These are phyloP conservation scores for Prototheca wickerhamii DNA, from an alignment of 163 green algal genomes.

Conservation along the genomic window DNA sequence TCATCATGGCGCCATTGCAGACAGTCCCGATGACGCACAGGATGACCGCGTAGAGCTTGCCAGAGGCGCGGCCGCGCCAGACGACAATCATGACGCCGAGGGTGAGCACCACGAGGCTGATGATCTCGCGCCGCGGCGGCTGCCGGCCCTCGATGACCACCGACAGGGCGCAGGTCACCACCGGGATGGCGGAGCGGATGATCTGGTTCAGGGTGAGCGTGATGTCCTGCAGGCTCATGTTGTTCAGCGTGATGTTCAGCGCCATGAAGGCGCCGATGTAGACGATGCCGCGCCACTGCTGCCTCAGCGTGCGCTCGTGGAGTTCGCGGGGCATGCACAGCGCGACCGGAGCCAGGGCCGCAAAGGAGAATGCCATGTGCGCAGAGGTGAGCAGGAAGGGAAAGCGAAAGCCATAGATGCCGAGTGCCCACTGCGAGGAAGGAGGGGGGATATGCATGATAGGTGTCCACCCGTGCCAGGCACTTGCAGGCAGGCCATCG, in stretches of 20 bases:
- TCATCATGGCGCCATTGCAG: slow-evolving; percentile 64
- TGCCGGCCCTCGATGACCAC: slow-evolving; percentile 33
- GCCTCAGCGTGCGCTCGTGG: slow-evolving; percentile 21
- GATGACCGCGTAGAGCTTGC: slow-evolving; percentile 29
- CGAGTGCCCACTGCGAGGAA: slow-evolving; percentile 3
- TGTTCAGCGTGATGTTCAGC: slow-evolving; percentile 54
- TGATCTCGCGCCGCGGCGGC: slow-evolving; percentile 30
- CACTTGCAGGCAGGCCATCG: no score
- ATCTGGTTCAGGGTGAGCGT: slow-evolving; percentile 55
- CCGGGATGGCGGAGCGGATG: slow-evolving; percentile 39
- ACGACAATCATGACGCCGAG: slow-evolving; percentile 53
- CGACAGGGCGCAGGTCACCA: slow-evolving; percentile 39
- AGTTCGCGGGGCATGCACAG: slow-evolving; percentile 4
- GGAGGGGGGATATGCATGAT: not conserved
- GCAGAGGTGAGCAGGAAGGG: slow-evolving; percentile 18
- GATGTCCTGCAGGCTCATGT: slow-evolving; percentile 52
- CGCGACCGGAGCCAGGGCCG: slow-evolving; percentile 25
- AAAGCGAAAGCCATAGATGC: slow-evolving; percentile 18
- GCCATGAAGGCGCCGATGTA: slow-evolving; percentile 44
- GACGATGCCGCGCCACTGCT: slow-evolving; percentile 39
- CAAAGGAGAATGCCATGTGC: slow-evolving; percentile 40
- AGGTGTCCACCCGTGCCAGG: no score
- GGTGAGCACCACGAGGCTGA: slow-evolving; percentile 46
- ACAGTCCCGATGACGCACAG: slow-evolving; percentile 42
- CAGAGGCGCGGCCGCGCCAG: slow-evolving; percentile 37